These are phyloP conservation scores for Chytriomyces sp. DNA, from an alignment of 192 early-diverging fungal genomes.

Conservation along the genomic window DNA sequence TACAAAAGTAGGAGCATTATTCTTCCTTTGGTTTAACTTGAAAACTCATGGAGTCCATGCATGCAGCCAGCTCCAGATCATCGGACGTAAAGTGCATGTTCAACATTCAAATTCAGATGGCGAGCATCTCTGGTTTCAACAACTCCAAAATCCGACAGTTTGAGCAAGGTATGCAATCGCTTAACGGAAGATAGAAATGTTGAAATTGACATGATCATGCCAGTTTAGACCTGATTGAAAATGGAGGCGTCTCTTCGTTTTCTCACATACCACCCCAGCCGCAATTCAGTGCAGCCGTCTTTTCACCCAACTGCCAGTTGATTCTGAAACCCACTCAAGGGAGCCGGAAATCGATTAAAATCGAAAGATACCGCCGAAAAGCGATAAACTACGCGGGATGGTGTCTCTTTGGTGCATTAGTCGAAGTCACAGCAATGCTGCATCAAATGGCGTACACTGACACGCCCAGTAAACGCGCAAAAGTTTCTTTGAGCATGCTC, in stretches of 20 bases:
- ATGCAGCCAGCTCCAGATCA: background rate
- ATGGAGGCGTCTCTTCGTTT: background rate
- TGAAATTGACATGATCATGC: background rate
- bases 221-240: constrained; percentile 5
- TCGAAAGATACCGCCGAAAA: background rate
- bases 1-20: background rate
- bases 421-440: constrained; percentile 8
- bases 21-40: background rate
- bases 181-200: background rate
- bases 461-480: constrained; percentile 28
- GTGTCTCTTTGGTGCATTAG: background rate
- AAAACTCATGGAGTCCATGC: background rate
- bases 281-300: background rate
- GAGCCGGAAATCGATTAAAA: background rate
- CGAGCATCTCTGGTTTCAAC: background rate
- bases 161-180: constrained; percentile 1
- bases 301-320: background rate
- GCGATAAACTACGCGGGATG: constrained; percentile 6
- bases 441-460: constrained; percentile 16
- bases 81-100: constrained; percentile 26
- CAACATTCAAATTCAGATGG: constrained; percentile 10
- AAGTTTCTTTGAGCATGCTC: constrained; percentile 21
- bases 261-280: background rate
- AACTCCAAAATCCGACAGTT: background rate
- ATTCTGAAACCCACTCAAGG: background rate